Evolutionary conservation across 257 asterid species (phyloP), one percentile per base, ranked within the genome.

Genomic region (Anisodus acutangulus): DNA sequence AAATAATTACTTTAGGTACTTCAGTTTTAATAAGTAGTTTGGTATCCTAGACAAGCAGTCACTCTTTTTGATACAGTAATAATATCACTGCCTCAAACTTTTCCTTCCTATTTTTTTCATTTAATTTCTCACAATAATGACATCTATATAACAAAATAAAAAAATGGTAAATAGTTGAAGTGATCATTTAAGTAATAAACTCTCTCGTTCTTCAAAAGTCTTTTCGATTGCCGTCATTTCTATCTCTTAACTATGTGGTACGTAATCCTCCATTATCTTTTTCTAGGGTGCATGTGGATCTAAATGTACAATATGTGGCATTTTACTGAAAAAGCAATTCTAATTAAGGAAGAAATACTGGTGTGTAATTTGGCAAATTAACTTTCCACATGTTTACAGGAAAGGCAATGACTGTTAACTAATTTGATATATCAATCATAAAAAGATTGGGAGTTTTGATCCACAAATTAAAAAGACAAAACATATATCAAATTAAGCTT

Each of bases 401-500:
- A 4, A 45, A 74, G 41, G 6, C 19, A 19, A 22, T 49, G 62
- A 74, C 26, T 2, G 16, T 22, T 12, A 49, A 74, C 19, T 74
- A 11, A 49, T 49, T 54, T 74, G 62, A 74, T 37, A 13, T 74
- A 49, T 22, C 17, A 74, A 74, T 49, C 43, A 49, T 6, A 49
- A 59, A 59, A 59, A 59, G 5, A 41, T 41, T 22, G 22, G 62
- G 45, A 76, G 4, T 22, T 76, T 51, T 76, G 60, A 22, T 76
- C 22, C 22, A 49, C 45, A 51, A 3, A 41, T 41, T 41, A 41
- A 76, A 5, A 76, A 76, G 26, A 76, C 63, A 26, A 76, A 51
- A 51, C 63, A 26, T 76, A 26, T 51, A 26, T 76, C 81, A 76
- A 76, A 76, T 76, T 63, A 76, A 51, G 26, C 45, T 74, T 74